Evolutionary conservation across 495 filamentous ascomycete genomes (phyloP), one percentile per base, ranked within the genome.

Genomic region (Penicillium odoratum): DNA sequence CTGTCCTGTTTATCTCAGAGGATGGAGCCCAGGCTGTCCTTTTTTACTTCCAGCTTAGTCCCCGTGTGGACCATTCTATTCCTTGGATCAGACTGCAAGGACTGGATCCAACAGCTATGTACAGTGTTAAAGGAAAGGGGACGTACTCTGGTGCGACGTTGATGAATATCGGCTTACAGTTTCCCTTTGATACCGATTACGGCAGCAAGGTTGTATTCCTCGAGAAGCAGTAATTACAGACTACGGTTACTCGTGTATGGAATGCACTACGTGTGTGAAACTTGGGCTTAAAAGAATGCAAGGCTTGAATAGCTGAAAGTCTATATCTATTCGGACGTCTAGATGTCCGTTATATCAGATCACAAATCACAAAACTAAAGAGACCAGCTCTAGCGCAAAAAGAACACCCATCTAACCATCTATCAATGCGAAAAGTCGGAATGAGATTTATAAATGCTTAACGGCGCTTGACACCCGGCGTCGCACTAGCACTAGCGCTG

Each of bases 161-260:
- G 66, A 81, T 83, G 77, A 82, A 81, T 55, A 60, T 66, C 9
- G 80, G 80, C 0, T 51, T 81, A 28, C 65, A 79, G 60, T 70
- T 62, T 51, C 64, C 68, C 50, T 74, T 77, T 28, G 57, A 59
- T 6, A 61, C 62, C 2, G 76, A 81, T 47, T 78, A 75, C 48
- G 67, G 72, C 16, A 81, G 78, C 52, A 55, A 68, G 43, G 71
- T 81, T 10, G 61, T 81, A 13, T 71, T 75, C 46, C 51, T 81
- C 43, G 70, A 76, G 62, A 79, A 58, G 55, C 53, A 61, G 29
- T 64, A 40, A 66, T 21, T 29, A 13, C 15, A 34, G 8, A 8
- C 33, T 34, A 34, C 33, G 2, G 11, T 21, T 21, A 21, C 21
- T 21, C 21, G 2, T 21, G 21, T 21, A 21, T 21, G 2, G 1